Conservation (phyloP, 345 rosid genomes). For the Murraya koenigii region DNA sequence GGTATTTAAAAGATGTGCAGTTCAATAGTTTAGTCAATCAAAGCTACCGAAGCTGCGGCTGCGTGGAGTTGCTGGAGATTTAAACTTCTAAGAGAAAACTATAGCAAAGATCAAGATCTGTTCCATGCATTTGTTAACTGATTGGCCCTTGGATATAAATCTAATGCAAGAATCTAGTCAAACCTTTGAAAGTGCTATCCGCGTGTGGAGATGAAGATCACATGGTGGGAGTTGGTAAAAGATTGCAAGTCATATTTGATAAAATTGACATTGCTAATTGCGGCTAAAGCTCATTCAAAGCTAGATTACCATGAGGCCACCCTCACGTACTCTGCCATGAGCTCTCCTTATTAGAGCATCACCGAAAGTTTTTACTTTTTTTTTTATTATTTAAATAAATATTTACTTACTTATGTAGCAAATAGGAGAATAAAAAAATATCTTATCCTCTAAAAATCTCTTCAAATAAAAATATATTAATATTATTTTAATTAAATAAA, state of each 20-base stretch:
- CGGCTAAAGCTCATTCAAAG: background rate
- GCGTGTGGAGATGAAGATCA: constrained; percentile 12
- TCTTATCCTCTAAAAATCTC: too few relatives aligned
- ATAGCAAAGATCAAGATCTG: constrained; percentile 9
- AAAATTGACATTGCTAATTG: background rate
- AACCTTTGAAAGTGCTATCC: background rate
- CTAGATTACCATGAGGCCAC: background rate
- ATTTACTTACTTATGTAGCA: too few relatives aligned
- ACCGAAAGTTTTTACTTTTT: too few relatives aligned
- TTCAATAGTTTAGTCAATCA: too few relatives aligned
- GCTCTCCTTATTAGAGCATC: background rate
- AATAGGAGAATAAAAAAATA: too few relatives aligned
- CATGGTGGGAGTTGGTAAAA: constrained; percentile 27
- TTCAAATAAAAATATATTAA: too few relatives aligned
- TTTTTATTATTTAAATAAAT: too few relatives aligned
- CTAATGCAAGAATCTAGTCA: constrained; percentile 8
- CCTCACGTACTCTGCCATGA: background rate
- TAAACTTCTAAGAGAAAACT: background rate
- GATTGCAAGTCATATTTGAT: background rate
- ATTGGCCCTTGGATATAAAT: background rate
- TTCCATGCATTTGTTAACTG: background rate
- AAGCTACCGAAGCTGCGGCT: background rate
- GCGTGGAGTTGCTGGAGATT: constrained; percentile 11
- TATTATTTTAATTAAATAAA: too few relatives aligned
- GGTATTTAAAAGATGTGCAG: background rate